Base-by-base conservation (phyloP, 768 basidiomycete genomes). In the Auricularia cornea region DNA sequence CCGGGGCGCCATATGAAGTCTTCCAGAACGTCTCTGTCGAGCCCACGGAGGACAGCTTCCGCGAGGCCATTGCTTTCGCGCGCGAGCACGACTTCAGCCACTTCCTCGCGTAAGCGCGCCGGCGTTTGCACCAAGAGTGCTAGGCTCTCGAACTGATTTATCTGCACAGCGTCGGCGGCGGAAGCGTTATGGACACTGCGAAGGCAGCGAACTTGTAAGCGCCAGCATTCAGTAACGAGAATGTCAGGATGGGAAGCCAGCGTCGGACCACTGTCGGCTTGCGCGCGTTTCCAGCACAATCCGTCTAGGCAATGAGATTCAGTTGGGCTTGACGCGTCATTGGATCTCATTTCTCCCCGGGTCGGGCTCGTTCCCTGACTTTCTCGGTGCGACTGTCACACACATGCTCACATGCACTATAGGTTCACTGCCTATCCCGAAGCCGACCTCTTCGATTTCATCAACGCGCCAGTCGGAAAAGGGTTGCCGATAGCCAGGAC, bases 391-490 rank as follows among this genome's bases (percentile, higher is more conserved):
- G n/a, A 28, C 35, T 28, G 8, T 30, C 35, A n/a, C 12, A 59
- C 23, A 38, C 5, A 61, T 3, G 18, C 23, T 2, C 11, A 38
- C 65, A n/a, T n/a, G n/a, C n/a, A n/a, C n/a, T n/a, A n/a, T n/a
- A 92, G 90, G 64, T 95, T 94, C 74, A 82, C 90, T 0, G 91
- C 92, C 12, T 98, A 98, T 80, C 89, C 89, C 68, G 92, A 98
- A 66, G 84, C 91, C 1, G 92, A 97, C 70, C 78, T 98, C 11
- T 89, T 94, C 78, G 96, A 98, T 73, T 98, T 96, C 73, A 91
- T 98, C 75, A 98, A 98, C 71, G 94, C 96, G 1, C 96, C 96
- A 0, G 80, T 98, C 61, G 96, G 96, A 51, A 94, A 93, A 75
- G 95, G 95, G 3, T 80, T 88, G 41, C 92, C 95, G 2, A 88